Evolutionary conservation across 2,329 filamentous ascomycete species (phyloP).

Genomic region (Cytospora piceicola): DNA sequence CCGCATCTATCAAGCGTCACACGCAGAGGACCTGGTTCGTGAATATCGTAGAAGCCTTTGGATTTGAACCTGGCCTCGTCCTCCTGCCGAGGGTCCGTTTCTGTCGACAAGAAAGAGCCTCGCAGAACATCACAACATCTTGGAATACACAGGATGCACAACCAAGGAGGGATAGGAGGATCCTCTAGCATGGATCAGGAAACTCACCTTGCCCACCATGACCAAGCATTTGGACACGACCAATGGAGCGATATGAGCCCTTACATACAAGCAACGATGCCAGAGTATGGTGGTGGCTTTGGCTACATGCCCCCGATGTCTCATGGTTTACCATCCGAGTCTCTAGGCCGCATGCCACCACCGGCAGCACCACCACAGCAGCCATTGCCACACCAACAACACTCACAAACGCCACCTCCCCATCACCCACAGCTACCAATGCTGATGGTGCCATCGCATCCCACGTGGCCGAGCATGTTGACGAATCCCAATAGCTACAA

Average conservation of each 20-base stretch:
- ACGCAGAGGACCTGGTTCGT: slow-evolving; percentile 6
- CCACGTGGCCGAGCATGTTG: slow-evolving; percentile 80
- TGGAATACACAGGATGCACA: slow-evolving; percentile 46
- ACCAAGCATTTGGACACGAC: slow-evolving; percentile 49
- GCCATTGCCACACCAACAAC: slow-evolving; percentile 59
- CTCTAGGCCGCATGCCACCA: slow-evolving; percentile 58
- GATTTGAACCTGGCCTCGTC: slow-evolving; percentile 28
- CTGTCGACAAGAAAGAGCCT: not conserved
- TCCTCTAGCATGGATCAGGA: slow-evolving; percentile 53
- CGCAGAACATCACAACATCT: not conserved
- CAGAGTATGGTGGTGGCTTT: slow-evolving; percentile 67
- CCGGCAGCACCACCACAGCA: slow-evolving; percentile 59
- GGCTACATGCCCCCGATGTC: slow-evolving; percentile 59
- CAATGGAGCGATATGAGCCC: slow-evolving; percentile 61
- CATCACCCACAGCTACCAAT: slow-evolving; percentile 64
- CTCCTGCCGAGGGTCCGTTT: not conserved
- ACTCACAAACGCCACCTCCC: slow-evolving; percentile 42
- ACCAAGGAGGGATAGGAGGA: slow-evolving; percentile 45
- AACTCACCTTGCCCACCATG: slow-evolving; percentile 47
- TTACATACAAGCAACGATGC: slow-evolving; percentile 71
- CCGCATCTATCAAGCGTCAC: slow-evolving; percentile 32
- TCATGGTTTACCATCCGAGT: slow-evolving; percentile 54
- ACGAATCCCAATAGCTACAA: slow-evolving; percentile 68
- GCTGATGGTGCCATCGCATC: slow-evolving; percentile 70
- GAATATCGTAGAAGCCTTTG: slow-evolving; percentile 19